Percentiles rank a stretch among this genome's conserved stretches.
Evolutionary conservation across 768 basidiomycete genomes (phyloP).

Genomic region (Xerocomellus intermedius): DNA sequence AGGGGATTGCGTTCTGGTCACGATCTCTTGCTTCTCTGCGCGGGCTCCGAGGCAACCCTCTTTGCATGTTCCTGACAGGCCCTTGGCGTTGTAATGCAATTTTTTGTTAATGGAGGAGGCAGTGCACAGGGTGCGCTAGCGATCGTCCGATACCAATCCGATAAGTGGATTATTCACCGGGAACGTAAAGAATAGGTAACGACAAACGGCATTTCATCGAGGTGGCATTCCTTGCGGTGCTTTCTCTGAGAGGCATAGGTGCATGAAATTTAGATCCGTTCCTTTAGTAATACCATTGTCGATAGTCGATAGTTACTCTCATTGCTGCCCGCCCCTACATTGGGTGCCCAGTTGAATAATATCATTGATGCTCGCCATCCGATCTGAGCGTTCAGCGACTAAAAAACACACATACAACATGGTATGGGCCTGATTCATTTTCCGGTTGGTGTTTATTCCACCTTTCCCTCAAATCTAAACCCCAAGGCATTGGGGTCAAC

Average conservation of each 20-base stretch:
- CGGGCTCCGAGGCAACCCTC: conserved; percentile 33
- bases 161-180: neutral
- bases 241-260: neutral
- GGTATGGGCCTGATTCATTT: conserved; percentile 14
- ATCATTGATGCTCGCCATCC: conserved; percentile 1
- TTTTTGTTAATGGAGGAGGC: conserved; percentile 18
- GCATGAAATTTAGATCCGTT: neutral
- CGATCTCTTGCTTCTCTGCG: conserved; percentile 19
- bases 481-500: conserved; percentile 1
- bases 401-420: conserved; percentile 1
- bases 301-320: neutral
- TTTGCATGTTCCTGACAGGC: conserved; percentile 23
- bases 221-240: neutral
- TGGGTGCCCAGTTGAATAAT: conserved; percentile 16
- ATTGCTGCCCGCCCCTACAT: conserved; percentile 1
- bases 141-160: neutral
- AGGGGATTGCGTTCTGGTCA: conserved; percentile 3
- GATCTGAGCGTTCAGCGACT: conserved; percentile 6
- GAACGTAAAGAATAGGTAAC: conserved; percentile 13
- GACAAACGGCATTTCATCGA: neutral
- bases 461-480: neutral
- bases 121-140: conserved; percentile 13
- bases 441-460: neutral
- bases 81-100: conserved; percentile 27
- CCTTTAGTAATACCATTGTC: neutral